These are phyloP conservation scores for Poa pratensis DNA, from an alignment of 176 grass and related monocot genomes.

Conservation along the genomic window DNA sequence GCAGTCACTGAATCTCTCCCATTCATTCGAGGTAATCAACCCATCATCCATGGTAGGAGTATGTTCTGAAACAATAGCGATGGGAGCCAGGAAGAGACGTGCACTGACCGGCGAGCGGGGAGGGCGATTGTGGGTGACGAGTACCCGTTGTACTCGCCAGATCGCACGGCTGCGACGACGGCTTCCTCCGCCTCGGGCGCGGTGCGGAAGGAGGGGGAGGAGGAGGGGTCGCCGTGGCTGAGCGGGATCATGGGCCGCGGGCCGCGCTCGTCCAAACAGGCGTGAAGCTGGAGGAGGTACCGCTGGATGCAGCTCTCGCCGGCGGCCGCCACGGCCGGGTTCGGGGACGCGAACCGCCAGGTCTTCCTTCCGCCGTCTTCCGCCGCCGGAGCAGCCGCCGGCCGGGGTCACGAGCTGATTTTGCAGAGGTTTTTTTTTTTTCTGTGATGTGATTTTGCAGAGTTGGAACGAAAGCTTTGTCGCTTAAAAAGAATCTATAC, in stretches of 20 bases:
- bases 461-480: no score
- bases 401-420: not conserved
- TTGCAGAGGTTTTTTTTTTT: no score
- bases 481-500: no score
- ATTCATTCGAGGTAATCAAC: not conserved
- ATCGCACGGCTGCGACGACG: constrained; percentile 47
- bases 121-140: not conserved
- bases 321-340: constrained; percentile 37
- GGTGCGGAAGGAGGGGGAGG: constrained; percentile 55
- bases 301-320: constrained; percentile 37
- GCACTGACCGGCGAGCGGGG: constrained; percentile 46
- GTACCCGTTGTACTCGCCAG: constrained; percentile 49
- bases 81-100: not conserved
- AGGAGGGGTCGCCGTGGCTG: constrained; percentile 54
- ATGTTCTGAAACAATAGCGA: constrained; percentile 1
- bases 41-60: not conserved
- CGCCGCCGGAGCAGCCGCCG: not conserved
- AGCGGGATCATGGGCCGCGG: constrained; percentile 48
- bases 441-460: no score
- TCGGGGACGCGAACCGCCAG: constrained; percentile 54
- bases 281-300: constrained; percentile 34
- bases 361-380: not conserved
- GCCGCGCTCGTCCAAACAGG: constrained; percentile 47
- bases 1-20: not conserved
- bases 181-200: constrained; percentile 50